phyloP scores from a whole-genome alignment of 768 basidiomycete species.

The Astraeus odoratus region DNA sequence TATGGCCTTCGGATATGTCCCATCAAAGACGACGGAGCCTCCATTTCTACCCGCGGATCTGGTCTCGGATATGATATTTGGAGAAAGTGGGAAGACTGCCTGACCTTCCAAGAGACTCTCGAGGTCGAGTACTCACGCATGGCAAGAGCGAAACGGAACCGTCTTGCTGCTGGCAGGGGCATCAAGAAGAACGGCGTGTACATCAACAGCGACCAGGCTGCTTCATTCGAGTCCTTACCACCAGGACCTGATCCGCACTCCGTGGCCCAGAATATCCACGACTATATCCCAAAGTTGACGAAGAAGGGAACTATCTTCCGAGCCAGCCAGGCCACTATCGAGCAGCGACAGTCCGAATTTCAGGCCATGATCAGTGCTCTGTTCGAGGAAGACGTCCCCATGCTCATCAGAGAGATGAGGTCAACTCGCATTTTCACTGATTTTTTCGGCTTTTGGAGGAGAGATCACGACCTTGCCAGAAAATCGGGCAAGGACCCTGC shows the following conservation, averaged over 20 bases:
- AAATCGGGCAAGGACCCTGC: slow-evolving; percentile 27
- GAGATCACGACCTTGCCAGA: slow-evolving; percentile 56
- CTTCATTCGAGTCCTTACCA: slow-evolving; percentile 81
- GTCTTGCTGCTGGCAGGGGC: slow-evolving; percentile 66
- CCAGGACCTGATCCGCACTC: slow-evolving; percentile 75
- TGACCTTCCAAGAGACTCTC: slow-evolving; percentile 65
- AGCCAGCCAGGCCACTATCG: slow-evolving; percentile 56
- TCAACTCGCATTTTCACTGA: slow-evolving; percentile 51
- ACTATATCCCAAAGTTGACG: slow-evolving; percentile 56
- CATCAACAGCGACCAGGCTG: slow-evolving; percentile 62
- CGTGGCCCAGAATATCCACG: slow-evolving; percentile 63
- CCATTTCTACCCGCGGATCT: slow-evolving; percentile 13
- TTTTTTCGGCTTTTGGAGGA: slow-evolving; percentile 75
- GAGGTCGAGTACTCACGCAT: slow-evolving; percentile 58
- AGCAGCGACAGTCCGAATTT: slow-evolving; percentile 58
- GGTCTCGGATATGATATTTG: slow-evolving; percentile 62
- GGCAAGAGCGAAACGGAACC: slow-evolving; percentile 60
- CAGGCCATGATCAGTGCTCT: slow-evolving; percentile 50
- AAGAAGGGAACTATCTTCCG: slow-evolving; percentile 72
- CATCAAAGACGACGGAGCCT: slow-evolving; percentile 30
- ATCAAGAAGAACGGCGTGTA: slow-evolving; percentile 66
- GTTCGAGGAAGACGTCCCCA: slow-evolving; percentile 55
- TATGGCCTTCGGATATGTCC: slow-evolving; percentile 61
- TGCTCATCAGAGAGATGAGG: slow-evolving; percentile 60
- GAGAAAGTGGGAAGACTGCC: slow-evolving; percentile 78